Conservation (phyloP, 2,329 filamentous ascomycete species). For the Stagonosporopsis vannaccii region DNA sequence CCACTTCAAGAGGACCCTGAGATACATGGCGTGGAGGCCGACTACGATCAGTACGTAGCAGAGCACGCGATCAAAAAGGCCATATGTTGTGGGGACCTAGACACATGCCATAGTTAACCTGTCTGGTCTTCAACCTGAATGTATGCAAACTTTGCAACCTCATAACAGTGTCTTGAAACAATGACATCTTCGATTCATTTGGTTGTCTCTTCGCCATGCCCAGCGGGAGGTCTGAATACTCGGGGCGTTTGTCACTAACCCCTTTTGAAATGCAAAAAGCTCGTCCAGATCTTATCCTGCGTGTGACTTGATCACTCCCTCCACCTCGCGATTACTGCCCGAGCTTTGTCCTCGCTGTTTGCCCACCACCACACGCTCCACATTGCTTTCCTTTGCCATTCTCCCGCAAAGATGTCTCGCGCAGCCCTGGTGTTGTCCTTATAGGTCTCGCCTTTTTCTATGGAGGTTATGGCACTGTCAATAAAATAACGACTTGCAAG, state of each 20-base stretch:
- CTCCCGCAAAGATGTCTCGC: slow-evolving; percentile 11
- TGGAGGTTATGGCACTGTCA: not conserved
- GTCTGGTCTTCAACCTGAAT: not conserved
- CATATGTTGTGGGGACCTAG: not conserved
- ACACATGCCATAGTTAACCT: not conserved
- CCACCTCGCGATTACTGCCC: slow-evolving; percentile 33
- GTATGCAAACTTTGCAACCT: too few species aligned
- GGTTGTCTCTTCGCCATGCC: too few species aligned
- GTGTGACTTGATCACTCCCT: not conserved
- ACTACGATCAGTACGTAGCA: not conserved
- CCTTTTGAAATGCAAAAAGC: too few species aligned
- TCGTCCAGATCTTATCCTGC: not conserved
- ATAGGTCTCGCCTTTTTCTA: not conserved
- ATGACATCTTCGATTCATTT: too few species aligned
- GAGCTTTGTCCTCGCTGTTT: slow-evolving; percentile 32
- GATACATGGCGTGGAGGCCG: not conserved
- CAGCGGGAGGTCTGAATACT: too few species aligned
- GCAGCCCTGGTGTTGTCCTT: not conserved
- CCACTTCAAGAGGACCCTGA: slow-evolving; percentile 1
- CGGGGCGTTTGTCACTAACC: too few species aligned
- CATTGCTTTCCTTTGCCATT: slow-evolving; percentile 20
- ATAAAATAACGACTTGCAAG: not conserved
- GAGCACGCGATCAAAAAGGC: not conserved
- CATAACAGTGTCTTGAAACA: too few species aligned
- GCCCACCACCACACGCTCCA: slow-evolving; percentile 41